These are phyloP conservation scores for Candolleomyces eurysporus DNA, from an alignment of 768 basidiomycete species.

Conservation along the genomic window DNA sequence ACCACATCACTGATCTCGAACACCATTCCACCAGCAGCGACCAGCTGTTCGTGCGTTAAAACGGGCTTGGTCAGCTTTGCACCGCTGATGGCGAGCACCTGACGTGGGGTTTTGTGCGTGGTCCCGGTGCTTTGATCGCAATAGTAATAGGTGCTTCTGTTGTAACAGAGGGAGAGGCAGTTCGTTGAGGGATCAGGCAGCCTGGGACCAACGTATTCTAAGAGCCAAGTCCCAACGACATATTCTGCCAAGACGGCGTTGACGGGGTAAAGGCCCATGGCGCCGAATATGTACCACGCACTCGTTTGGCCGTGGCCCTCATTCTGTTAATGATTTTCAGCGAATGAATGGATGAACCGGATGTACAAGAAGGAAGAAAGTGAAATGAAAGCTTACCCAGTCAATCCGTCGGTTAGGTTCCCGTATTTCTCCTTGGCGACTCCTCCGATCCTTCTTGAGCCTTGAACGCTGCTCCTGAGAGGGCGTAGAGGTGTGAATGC, in stretches of 20 bases:
- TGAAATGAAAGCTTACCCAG: slow-evolving; percentile 44
- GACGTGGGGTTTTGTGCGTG: slow-evolving; percentile 58
- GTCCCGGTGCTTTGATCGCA: slow-evolving; percentile 56
- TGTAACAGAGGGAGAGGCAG: slow-evolving; percentile 8
- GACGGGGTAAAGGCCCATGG: slow-evolving; percentile 83
- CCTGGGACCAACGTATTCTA: slow-evolving; percentile 51
- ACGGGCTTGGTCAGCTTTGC: slow-evolving; percentile 39
- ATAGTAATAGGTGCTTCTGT: slow-evolving; percentile 27
- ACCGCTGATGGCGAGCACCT: slow-evolving; percentile 58
- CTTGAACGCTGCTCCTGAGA: slow-evolving; percentile 69
- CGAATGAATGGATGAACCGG: background rate
- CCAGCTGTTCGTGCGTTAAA: slow-evolving; percentile 42
- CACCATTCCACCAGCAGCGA: slow-evolving; percentile 28
- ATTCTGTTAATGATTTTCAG: slow-evolving; percentile 44
- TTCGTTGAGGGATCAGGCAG: slow-evolving; percentile 38
- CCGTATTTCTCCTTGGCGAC: slow-evolving; percentile 68
- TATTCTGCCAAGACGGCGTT: slow-evolving; percentile 77
- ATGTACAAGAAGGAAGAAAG: background rate
- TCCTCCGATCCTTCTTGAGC: slow-evolving; percentile 65
- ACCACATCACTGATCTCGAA: slow-evolving; percentile 62
- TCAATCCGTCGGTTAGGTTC: slow-evolving; percentile 63
- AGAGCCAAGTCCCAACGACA: slow-evolving; percentile 65
- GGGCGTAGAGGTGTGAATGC: slow-evolving; percentile 79
- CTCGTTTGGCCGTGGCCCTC: slow-evolving; percentile 93
- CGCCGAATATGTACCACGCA: slow-evolving; percentile 83